Percentiles rank a stretch among this genome's conserved stretches.
phyloP scores from a whole-genome alignment of 2,329 filamentous ascomycete genomes.

The Nigrospora sphaerica region DNA sequence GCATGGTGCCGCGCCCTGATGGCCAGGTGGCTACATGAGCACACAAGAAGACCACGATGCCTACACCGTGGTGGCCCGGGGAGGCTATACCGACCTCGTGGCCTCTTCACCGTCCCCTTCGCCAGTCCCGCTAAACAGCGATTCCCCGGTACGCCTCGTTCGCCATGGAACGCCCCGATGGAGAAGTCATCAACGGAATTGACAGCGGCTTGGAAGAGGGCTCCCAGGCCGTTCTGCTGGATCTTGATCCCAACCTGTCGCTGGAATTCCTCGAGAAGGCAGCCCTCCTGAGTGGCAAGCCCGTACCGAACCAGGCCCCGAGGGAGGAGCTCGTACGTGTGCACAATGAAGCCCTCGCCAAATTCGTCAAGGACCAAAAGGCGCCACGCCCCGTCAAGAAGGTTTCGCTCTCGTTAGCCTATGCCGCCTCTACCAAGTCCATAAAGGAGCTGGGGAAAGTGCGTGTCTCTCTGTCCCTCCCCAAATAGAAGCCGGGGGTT shows the following conservation, averaged over 20 bases:
- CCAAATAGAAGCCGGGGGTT: neutral
- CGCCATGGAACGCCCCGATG: neutral
- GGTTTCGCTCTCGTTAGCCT: slow-evolving; percentile 12
- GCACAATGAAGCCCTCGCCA: slow-evolving; percentile 12
- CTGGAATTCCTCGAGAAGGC: slow-evolving; percentile 12
- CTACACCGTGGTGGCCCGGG: too few relatives aligned
- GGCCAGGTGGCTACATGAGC: too few relatives aligned
- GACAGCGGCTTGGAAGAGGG: slow-evolving; percentile 1
- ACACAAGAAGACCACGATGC: too few relatives aligned
- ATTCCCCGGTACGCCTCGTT: too few relatives aligned
- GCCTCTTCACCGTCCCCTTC: too few relatives aligned
- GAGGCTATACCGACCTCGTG: too few relatives aligned
- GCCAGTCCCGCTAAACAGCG: too few relatives aligned
- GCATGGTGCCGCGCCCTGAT: too few relatives aligned
- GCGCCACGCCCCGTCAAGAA: slow-evolving; percentile 15
- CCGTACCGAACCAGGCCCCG: slow-evolving; percentile 4
- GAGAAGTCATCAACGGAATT: neutral
- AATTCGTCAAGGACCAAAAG: slow-evolving; percentile 4
- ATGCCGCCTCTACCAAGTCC: slow-evolving; percentile 10
- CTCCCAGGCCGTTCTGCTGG: slow-evolving; percentile 2
- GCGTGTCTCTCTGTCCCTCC: neutral
- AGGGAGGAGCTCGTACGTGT: slow-evolving; percentile 7
- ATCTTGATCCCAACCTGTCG: slow-evolving; percentile 13
- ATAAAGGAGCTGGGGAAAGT: slow-evolving; percentile 7
- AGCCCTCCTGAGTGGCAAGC: slow-evolving; percentile 11